phyloP scores from a whole-genome alignment of 768 basidiomycete species.

The Suillus plorans region DNA sequence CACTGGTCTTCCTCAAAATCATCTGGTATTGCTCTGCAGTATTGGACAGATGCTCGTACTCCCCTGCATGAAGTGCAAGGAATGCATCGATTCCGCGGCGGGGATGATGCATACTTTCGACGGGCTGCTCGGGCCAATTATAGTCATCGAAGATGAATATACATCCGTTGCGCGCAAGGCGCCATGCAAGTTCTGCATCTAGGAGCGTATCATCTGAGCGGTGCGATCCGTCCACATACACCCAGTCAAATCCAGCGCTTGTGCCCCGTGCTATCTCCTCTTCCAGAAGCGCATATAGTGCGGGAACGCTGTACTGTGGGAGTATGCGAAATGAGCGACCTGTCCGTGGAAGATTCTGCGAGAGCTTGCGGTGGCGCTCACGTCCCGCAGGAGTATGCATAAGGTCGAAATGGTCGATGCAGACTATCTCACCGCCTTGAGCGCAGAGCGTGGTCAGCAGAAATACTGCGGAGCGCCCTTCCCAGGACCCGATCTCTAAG shows the following conservation, averaged over 20 bases:
- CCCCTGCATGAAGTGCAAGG: conserved; percentile 46
- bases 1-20: conserved; percentile 47
- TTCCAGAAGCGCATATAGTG: conserved; percentile 43
- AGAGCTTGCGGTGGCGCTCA: conserved; percentile 38
- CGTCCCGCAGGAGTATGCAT: conserved; percentile 44
- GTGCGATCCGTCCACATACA: conserved; percentile 61
- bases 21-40: conserved; percentile 46
- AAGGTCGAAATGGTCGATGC: conserved; percentile 62
- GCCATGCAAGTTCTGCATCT: conserved; percentile 61
- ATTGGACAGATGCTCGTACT: conserved; percentile 43
- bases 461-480: conserved; percentile 62
- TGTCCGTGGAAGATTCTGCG: conserved; percentile 47
- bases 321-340: conserved; percentile 46
- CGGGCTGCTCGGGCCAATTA: conserved; percentile 23
- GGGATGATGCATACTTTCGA: conserved; percentile 52
- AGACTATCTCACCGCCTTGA: conserved; percentile 45
- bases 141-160: conserved; percentile 62
- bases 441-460: conserved; percentile 48
- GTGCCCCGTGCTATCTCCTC: conserved; percentile 39
- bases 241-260: conserved; percentile 52
- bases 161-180: conserved; percentile 49
- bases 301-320: conserved; percentile 53
- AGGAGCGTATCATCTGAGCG: conserved; percentile 59
- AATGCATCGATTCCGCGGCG: conserved; percentile 56
- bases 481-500: conserved; percentile 63